A percentile compares a stretch with the other conserved stretches of the same genome.
Evolutionary conservation across 2,329 filamentous ascomycete genomes (phyloP).

Genomic region (Monilinia polystroma): DNA sequence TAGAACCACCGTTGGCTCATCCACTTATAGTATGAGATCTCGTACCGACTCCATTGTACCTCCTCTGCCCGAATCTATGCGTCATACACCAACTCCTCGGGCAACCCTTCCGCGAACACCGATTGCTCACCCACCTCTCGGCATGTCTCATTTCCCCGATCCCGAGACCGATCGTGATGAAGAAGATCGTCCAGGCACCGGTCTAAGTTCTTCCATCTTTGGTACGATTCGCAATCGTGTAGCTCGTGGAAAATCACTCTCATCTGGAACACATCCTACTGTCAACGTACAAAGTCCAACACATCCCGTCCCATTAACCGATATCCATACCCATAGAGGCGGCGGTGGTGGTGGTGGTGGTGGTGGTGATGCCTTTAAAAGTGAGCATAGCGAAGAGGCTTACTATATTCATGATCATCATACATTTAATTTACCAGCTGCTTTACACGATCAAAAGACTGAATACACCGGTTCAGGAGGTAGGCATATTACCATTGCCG

Average conservation of each 20-base stretch:
- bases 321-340: conserved; percentile 50
- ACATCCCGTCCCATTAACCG: conserved; percentile 62
- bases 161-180: conserved; percentile 59
- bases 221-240: conserved; percentile 54
- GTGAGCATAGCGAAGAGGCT: conserved; percentile 42
- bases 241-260: conserved; percentile 30
- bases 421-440: conserved; percentile 50
- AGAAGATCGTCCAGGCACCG: conserved; percentile 47
- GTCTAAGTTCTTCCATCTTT: conserved; percentile 55
- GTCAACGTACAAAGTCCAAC: conserved; percentile 52
- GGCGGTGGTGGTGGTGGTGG: conserved; percentile 35
- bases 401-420: conserved; percentile 45
- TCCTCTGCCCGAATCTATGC: conserved; percentile 34
- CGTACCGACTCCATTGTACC: conserved; percentile 37
- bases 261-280: conserved; percentile 28
- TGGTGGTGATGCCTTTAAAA: conserved; percentile 34
- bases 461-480: conserved; percentile 51
- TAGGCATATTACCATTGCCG: conserved; percentile 51
- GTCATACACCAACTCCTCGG: conserved; percentile 26
- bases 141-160: conserved; percentile 81
- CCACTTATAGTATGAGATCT: conserved; percentile 33
- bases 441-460: conserved; percentile 44
- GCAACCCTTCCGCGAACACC: conserved; percentile 32
- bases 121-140: conserved; percentile 69
- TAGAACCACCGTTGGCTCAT: conserved; percentile 50